phyloP scores from a whole-genome alignment of 148 eudicot genomes.

The Chenopodium album region DNA sequence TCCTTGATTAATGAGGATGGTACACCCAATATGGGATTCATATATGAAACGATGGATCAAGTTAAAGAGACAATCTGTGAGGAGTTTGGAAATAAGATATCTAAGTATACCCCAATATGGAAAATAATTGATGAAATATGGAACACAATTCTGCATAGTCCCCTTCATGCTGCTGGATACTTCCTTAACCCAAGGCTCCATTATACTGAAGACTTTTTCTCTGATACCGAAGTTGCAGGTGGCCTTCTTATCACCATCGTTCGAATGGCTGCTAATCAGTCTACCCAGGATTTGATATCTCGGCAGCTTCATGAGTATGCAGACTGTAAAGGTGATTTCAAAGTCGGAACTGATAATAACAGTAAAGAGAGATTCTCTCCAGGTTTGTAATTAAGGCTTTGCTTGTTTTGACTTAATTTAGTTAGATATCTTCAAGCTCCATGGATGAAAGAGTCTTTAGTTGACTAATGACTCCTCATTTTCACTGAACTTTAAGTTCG shows the following conservation, averaged over 20 bases:
- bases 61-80: slow-evolving; percentile 59
- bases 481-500: background rate
- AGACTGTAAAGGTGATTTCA: slow-evolving; percentile 35
- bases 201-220: slow-evolving; percentile 36
- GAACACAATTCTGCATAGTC: slow-evolving; percentile 55
- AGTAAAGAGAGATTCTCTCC: slow-evolving; percentile 39
- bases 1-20: slow-evolving; percentile 36
- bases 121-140: slow-evolving; percentile 60
- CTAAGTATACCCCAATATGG: slow-evolving; percentile 46
- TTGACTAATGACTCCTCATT: background rate
- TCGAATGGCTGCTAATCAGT: slow-evolving; percentile 31
- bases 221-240: slow-evolving; percentile 53
- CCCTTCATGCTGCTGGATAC: slow-evolving; percentile 70
- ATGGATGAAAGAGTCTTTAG: background rate
- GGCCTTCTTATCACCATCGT: slow-evolving; percentile 49
- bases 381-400: slow-evolving; percentile 38
- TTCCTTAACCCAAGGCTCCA: slow-evolving; percentile 47
- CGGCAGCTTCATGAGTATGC: slow-evolving; percentile 43
- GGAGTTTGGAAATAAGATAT: slow-evolving; percentile 39
- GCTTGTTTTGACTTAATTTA: background rate
- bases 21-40: slow-evolving; percentile 42
- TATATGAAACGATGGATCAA: slow-evolving; percentile 72
- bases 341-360: slow-evolving; percentile 31
- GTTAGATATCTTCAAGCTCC: background rate
- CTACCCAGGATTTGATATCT: slow-evolving; percentile 33